A percentile compares a stretch with the other conserved stretches of the same genome.
Conservation (phyloP, 176 grass and related monocot species). For the Triticum turgidum region DNA sequence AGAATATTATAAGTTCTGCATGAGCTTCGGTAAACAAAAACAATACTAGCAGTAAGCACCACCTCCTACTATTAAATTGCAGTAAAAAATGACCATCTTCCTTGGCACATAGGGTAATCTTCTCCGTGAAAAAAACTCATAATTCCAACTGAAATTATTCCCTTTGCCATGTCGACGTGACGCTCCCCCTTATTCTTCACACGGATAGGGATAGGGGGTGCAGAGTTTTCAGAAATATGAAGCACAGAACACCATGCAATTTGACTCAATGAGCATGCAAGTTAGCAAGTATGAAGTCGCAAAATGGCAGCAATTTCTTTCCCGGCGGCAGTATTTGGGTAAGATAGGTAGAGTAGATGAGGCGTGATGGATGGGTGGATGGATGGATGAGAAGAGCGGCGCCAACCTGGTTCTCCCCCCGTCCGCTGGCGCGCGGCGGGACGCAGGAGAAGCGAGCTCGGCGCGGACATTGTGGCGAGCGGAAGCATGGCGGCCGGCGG, state of each 20-base stretch:
- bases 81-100: neutral
- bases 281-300: neutral
- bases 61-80: neutral
- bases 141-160: neutral
- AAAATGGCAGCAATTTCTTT: neutral
- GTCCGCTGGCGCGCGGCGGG: neutral
- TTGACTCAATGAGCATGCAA: neutral
- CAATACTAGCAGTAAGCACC: neutral
- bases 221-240: too few relatives aligned
- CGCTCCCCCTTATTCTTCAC: neutral
- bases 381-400: neutral
- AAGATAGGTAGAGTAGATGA: neutral
- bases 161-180: neutral
- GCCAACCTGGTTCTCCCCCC: slow-evolving; percentile 17
- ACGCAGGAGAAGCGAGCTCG: slow-evolving; percentile 12
- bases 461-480: slow-evolving; percentile 12
- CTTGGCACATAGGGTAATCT: neutral
- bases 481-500: slow-evolving; percentile 3
- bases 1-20: neutral
- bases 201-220: neutral
- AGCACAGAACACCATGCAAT: neutral
- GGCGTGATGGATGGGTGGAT: neutral
- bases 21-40: neutral
- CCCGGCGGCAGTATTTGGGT: neutral
- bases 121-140: neutral